phyloP scores from a whole-genome alignment of 345 rosid species.

The Citrus trifoliata region DNA sequence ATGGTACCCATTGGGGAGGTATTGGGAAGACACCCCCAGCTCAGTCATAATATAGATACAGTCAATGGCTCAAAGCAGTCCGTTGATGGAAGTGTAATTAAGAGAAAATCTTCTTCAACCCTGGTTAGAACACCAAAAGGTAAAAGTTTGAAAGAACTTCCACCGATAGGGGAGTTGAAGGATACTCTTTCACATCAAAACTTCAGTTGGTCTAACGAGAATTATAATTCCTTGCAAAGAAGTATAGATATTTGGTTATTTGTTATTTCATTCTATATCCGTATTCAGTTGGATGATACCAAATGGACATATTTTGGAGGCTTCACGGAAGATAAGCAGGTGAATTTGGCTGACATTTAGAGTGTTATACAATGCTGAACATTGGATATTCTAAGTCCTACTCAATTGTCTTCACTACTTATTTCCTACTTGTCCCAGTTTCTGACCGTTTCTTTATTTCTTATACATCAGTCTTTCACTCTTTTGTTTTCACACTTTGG shows the following conservation, averaged over 20 bases:
- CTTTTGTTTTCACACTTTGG: constrained; percentile 1
- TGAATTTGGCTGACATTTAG: constrained; percentile 11
- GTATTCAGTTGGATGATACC: constrained; percentile 73
- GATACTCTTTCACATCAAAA: constrained; percentile 81
- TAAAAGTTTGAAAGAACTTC: constrained; percentile 41
- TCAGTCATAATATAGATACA: constrained; percentile 35
- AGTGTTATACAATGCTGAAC: background rate
- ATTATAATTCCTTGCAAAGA: constrained; percentile 69
- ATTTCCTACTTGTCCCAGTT: background rate
- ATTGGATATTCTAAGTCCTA: no score
- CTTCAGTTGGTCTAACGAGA: constrained; percentile 94
- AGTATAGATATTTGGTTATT: constrained; percentile 89
- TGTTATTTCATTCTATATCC: constrained; percentile 63
- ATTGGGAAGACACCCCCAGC: constrained; percentile 37
- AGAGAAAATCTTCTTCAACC: constrained; percentile 37
- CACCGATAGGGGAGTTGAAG: constrained; percentile 58
- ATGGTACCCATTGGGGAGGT: constrained; percentile 84
- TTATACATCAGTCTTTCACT: background rate
- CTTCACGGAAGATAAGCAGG: constrained; percentile 84
- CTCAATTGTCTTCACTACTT: background rate
- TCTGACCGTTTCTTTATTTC: background rate
- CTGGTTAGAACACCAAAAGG: constrained; percentile 37
- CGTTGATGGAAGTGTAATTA: constrained; percentile 60
- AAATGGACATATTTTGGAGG: constrained; percentile 84
- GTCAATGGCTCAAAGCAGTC: constrained; percentile 54